Conservation (phyloP, 768 basidiomycete genomes). For the Favolaschia claudopus region DNA sequence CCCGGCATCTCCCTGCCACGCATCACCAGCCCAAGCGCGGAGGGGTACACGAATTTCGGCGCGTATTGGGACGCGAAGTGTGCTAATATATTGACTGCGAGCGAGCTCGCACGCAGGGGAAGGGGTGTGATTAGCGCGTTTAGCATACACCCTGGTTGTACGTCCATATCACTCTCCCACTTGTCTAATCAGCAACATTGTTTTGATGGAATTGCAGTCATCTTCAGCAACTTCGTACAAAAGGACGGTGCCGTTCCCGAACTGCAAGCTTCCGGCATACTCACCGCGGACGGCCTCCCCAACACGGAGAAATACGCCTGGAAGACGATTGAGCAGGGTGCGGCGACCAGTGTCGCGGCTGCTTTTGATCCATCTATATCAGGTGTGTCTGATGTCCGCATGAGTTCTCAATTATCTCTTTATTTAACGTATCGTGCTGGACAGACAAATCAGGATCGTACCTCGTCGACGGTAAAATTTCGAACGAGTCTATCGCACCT, state of each 20-base stretch:
- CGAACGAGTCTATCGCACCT: no score
- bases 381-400: no score
- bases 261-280: neutral
- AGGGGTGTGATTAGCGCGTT: neutral
- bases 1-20: neutral
- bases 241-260: neutral
- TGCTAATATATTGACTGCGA: conserved; percentile 1
- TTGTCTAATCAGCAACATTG: neutral
- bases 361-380: no score
- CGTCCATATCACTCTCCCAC: neutral
- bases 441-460: neutral
- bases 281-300: neutral
- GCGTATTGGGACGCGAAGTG: neutral
- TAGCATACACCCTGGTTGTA: conserved; percentile 1
- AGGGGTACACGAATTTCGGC: neutral
- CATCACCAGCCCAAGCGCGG: neutral
- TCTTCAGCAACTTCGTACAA: conserved; percentile 3
- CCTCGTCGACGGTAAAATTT: no score
- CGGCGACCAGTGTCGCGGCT: neutral
- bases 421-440: no score
- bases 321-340: neutral
- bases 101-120: neutral
- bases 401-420: no score
- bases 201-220: neutral
- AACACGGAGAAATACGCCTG: neutral